These are phyloP conservation scores for Epichloe coenophiala DNA, from an alignment of 2,329 filamentous ascomycete species.

Conservation along the genomic window DNA sequence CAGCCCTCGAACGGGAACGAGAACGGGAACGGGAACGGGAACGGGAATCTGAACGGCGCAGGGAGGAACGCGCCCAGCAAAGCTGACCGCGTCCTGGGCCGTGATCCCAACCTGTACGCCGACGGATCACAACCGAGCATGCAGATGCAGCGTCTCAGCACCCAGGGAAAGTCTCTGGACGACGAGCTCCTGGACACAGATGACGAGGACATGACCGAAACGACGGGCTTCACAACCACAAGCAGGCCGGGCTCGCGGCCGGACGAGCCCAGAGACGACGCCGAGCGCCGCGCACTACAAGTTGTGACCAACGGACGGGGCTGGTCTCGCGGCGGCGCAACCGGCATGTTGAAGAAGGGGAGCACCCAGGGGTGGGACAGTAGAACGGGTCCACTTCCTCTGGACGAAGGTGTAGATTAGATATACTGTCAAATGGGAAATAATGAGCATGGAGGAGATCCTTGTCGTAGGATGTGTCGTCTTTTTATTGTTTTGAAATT, in stretches of 20 bases:
- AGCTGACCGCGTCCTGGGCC: constrained; percentile 43
- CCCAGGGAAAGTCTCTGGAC: constrained; percentile 29
- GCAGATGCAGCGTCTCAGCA: constrained; percentile 33
- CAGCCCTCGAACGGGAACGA: constrained; percentile 1
- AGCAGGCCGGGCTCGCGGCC: constrained; percentile 11
- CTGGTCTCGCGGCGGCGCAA: constrained; percentile 28
- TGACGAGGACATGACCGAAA: constrained; percentile 16
- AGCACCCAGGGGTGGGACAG: constrained; percentile 12
- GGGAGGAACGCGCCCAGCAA: constrained; percentile 34
- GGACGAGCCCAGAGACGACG: constrained; percentile 15
- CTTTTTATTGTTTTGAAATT: background rate
- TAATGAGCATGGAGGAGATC: too few relatives aligned
- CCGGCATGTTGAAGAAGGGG: constrained; percentile 27
- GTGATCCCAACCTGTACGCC: constrained; percentile 41
- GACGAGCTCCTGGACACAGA: constrained; percentile 29
- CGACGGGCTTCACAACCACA: background rate
- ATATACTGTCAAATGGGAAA: background rate
- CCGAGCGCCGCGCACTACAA: constrained; percentile 33
- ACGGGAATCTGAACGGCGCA: constrained; percentile 6
- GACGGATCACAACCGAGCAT: constrained; percentile 30
- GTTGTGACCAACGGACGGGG: constrained; percentile 25
- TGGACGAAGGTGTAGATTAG: constrained; percentile 23
- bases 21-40: background rate
- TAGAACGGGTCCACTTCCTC: constrained; percentile 3
- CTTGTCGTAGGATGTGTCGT: background rate